phyloP scores from a whole-genome alignment of 352 stramenopile species.

The Pythium guiyangense region DNA sequence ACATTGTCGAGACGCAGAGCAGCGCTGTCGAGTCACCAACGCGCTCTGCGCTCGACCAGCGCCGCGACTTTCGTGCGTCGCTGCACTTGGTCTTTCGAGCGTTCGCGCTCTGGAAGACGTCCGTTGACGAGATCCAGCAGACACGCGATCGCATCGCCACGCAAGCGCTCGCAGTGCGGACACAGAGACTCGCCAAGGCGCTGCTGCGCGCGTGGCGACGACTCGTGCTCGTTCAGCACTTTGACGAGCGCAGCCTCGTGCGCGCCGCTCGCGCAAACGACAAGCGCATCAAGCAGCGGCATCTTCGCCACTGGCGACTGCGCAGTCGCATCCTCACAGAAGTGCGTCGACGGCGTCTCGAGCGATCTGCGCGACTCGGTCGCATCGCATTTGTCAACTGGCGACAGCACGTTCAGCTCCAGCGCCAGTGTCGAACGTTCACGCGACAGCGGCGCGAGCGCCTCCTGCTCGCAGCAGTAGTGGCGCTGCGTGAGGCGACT shows the following conservation, averaged over 20 bases:
- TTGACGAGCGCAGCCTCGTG: background rate
- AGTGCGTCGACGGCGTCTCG: background rate
- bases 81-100: constrained; percentile 12
- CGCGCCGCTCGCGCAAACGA: background rate
- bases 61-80: constrained; percentile 8
- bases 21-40: background rate
- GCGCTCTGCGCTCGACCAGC: background rate
- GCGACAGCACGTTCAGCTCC: background rate
- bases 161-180: background rate
- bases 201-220: constrained; percentile 7
- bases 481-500: background rate
- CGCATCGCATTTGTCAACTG: background rate
- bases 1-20: background rate
- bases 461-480: background rate
- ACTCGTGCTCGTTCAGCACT: background rate
- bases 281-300: background rate
- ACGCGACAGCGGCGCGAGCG: background rate
- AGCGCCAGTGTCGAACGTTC: background rate
- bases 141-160: background rate
- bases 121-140: background rate
- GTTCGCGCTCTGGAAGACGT: constrained; percentile 8
- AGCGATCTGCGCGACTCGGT: background rate
- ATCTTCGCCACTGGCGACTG: constrained; percentile 3
- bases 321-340: background rate
- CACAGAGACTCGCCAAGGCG: background rate